Conservation (phyloP, 2,329 filamentous ascomycete species). For the Thermochaetoides dissita region DNA sequence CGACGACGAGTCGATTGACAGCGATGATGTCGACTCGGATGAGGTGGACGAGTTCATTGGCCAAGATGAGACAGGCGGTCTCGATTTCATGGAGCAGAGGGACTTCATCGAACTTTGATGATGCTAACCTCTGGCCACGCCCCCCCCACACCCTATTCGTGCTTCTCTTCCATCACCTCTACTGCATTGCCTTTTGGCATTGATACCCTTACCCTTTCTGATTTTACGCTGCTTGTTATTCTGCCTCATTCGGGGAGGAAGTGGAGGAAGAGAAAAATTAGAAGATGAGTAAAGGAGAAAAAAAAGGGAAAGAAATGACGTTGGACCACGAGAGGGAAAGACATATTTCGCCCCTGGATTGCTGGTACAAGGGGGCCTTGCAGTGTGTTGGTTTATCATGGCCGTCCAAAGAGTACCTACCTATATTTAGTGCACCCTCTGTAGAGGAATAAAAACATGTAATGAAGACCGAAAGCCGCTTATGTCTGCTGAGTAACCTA, state of each 20-base stretch:
- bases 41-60: constrained; percentile 52
- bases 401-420: neutral
- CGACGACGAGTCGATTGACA: constrained; percentile 58
- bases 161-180: neutral
- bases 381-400: constrained; percentile 1
- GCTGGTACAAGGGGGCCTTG: neutral
- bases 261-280: neutral
- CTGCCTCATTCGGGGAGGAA: neutral
- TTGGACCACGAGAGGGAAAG: too few relatives aligned
- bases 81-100: constrained; percentile 42
- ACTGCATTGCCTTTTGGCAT: constrained; percentile 7
- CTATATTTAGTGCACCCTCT: constrained; percentile 1
- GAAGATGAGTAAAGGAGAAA: neutral
- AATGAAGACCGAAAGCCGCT: neutral
- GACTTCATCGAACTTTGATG: constrained; percentile 43
- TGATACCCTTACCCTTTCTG: constrained; percentile 6
- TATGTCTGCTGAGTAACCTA: too few relatives aligned
- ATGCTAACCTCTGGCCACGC: constrained; percentile 15
- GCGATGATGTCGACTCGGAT: constrained; percentile 70
- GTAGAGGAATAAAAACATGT: constrained; percentile 4
- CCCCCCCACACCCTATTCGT: constrained; percentile 8
- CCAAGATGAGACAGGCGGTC: constrained; percentile 37
- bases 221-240: neutral
- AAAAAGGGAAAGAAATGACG: too few relatives aligned
- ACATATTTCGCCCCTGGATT: neutral